phyloP scores from a whole-genome alignment of 2,329 filamentous ascomycete species.

The Alternaria gansuensis region DNA sequence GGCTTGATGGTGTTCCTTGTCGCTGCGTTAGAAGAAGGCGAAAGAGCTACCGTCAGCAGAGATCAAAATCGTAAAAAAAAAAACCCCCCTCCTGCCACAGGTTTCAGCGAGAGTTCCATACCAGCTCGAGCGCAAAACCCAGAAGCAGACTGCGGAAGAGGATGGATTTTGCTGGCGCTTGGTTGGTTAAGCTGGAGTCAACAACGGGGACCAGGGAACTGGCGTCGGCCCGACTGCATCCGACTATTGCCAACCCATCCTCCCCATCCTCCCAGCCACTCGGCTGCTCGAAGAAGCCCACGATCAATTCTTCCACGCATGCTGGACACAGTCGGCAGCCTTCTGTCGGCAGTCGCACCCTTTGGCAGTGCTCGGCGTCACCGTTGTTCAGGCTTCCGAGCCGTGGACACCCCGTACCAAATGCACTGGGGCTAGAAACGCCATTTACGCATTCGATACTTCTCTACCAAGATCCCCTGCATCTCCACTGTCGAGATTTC shows the following conservation, averaged over 20 bases:
- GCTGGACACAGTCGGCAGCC: neutral
- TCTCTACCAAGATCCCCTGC: slow-evolving; percentile 4
- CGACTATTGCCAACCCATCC: neutral
- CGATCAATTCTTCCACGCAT: no score
- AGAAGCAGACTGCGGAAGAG: no score
- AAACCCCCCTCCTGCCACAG: no score
- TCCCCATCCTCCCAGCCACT: neutral
- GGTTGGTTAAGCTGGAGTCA: neutral
- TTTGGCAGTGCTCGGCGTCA: neutral
- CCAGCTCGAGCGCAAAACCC: no score
- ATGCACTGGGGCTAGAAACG: slow-evolving; percentile 3
- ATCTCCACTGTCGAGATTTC: neutral
- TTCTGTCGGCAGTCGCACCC: neutral
- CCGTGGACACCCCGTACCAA: neutral
- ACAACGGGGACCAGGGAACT: neutral
- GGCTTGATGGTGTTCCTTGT: no score
- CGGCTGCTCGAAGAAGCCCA: neutral
- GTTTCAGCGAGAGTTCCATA: no score
- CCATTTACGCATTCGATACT: slow-evolving; percentile 9
- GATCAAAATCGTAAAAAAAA: neutral
- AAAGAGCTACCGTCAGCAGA: neutral
- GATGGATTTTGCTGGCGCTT: neutral
- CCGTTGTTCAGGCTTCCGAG: neutral
- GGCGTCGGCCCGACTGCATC: neutral
- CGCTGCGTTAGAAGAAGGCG: neutral